Evolutionary conservation across 148 eudicot species (phyloP).

Genomic region (Camellia granthamiana): DNA sequence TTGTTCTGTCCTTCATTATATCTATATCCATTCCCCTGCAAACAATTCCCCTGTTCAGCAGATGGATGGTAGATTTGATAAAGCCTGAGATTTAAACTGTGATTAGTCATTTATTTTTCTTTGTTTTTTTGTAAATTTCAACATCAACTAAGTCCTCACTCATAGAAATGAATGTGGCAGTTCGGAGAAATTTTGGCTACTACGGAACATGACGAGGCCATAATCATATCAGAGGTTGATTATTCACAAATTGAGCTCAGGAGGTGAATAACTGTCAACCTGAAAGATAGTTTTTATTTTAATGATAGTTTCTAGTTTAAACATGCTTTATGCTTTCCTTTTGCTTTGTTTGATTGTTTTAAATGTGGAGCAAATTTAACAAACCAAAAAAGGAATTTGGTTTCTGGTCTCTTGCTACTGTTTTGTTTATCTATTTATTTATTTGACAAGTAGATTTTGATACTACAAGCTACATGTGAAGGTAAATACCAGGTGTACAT

Average conservation of each 20-base stretch:
- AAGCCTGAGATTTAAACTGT: background rate
- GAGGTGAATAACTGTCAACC: constrained; percentile 44
- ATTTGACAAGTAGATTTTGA: too few relatives aligned
- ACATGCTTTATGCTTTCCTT: background rate
- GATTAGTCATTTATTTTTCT: background rate
- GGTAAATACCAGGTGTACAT: too few relatives aligned
- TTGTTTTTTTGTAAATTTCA: background rate
- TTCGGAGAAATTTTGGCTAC: constrained; percentile 90
- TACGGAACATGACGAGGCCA: constrained; percentile 78
- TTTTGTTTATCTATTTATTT: too few relatives aligned
- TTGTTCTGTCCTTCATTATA: too few relatives aligned
- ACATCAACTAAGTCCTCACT: background rate
- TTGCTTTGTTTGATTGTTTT: background rate
- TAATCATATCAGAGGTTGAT: constrained; percentile 67
- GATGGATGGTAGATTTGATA: background rate
- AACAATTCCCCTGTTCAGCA: background rate
- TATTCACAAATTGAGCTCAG: constrained; percentile 67
- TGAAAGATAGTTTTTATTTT: background rate
- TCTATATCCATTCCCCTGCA: background rate
- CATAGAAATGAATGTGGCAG: constrained; percentile 30
- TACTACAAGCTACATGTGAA: too few relatives aligned
- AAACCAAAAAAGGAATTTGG: too few relatives aligned
- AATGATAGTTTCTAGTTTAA: too few relatives aligned
- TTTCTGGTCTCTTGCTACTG: too few relatives aligned
- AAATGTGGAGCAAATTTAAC: background rate